A percentile compares a stretch with the other conserved stretches of the same genome.
These are phyloP conservation scores for Blastobotrys illinoisensis DNA, from an alignment of 1,139 yeast genomes.

Conservation along the genomic window DNA sequence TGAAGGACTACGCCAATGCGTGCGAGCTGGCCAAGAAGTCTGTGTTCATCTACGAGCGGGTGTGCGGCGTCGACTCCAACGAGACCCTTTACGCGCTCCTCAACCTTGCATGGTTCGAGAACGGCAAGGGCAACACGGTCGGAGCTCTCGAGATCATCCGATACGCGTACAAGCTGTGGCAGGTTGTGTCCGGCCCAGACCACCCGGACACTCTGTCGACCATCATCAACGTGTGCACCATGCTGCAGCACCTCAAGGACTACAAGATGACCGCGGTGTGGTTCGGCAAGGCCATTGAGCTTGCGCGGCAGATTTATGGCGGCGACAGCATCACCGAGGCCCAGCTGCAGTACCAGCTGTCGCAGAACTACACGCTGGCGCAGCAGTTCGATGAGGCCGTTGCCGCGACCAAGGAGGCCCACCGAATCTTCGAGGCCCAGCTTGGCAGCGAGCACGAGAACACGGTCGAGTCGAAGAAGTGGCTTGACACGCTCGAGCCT, in stretches of 20 bases:
- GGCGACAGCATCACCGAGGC: slow-evolving; percentile 54
- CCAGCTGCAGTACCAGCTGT: slow-evolving; percentile 57
- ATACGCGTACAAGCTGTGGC: slow-evolving; percentile 58
- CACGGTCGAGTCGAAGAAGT: slow-evolving; percentile 58
- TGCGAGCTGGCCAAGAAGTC: slow-evolving; percentile 68
- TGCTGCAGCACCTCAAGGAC: slow-evolving; percentile 51
- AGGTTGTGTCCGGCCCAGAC: slow-evolving; percentile 44
- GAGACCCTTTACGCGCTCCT: slow-evolving; percentile 69
- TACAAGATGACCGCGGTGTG: slow-evolving; percentile 45
- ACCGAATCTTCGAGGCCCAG: slow-evolving; percentile 48
- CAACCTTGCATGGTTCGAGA: slow-evolving; percentile 71
- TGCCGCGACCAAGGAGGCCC: slow-evolving; percentile 48
- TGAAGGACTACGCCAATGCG: slow-evolving; percentile 55
- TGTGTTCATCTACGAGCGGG: slow-evolving; percentile 69
- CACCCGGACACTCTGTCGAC: slow-evolving; percentile 71
- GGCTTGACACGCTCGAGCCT: slow-evolving; percentile 46
- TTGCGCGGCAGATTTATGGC: slow-evolving; percentile 50
- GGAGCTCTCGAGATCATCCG: slow-evolving; percentile 61
- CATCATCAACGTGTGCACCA: slow-evolving; percentile 57
- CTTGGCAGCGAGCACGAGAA: slow-evolving; percentile 60
- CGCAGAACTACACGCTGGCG: slow-evolving; percentile 53
- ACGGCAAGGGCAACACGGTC: slow-evolving; percentile 50
- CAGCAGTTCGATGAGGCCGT: slow-evolving; percentile 53
- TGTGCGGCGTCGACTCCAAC: slow-evolving; percentile 71
- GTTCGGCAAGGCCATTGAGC: slow-evolving; percentile 43